These are phyloP conservation scores for Thecaphora thlaspeos DNA, from an alignment of 1,284 basidiomycete genomes.

Conservation along the genomic window DNA sequence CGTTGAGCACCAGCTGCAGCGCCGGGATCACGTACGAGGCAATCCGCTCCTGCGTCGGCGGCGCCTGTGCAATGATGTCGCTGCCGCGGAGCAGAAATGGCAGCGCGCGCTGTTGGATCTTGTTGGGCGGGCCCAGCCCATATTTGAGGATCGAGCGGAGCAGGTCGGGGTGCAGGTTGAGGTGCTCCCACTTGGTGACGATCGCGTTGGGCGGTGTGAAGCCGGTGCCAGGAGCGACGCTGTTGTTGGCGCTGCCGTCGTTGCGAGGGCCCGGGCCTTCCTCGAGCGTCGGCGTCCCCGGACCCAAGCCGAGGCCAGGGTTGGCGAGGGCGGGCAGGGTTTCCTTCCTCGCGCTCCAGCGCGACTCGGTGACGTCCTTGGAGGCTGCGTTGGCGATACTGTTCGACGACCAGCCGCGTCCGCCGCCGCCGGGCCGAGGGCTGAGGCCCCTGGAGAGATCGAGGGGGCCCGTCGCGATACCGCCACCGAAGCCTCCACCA, in stretches of 20 bases:
- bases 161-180: constrained; percentile 80
- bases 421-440: constrained; percentile 25
- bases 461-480: not conserved
- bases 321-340: too few relatives aligned
- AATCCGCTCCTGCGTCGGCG: constrained; percentile 95
- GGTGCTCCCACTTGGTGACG: constrained; percentile 93
- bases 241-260: not conserved
- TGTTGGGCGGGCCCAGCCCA: constrained; percentile 95
- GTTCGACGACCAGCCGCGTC: constrained; percentile 10
- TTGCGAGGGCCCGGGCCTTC: constrained; percentile 3
- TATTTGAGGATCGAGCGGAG: constrained; percentile 87
- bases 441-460: constrained; percentile 11
- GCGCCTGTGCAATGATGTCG: constrained; percentile 97
- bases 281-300: constrained; percentile 15
- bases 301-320: constrained; percentile 5
- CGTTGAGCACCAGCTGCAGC: constrained; percentile 44
- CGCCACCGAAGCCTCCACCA: too few relatives aligned
- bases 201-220: constrained; percentile 76
- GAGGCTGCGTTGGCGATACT: too few relatives aligned
- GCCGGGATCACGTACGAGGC: constrained; percentile 71
- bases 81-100: constrained; percentile 89
- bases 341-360: too few relatives aligned
- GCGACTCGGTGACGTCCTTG: too few relatives aligned
- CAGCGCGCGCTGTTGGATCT: constrained; percentile 93
- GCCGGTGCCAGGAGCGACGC: constrained; percentile 57